Conservation (phyloP, 2,329 filamentous ascomycete genomes). For the Bipolaris sorokiniana region DNA sequence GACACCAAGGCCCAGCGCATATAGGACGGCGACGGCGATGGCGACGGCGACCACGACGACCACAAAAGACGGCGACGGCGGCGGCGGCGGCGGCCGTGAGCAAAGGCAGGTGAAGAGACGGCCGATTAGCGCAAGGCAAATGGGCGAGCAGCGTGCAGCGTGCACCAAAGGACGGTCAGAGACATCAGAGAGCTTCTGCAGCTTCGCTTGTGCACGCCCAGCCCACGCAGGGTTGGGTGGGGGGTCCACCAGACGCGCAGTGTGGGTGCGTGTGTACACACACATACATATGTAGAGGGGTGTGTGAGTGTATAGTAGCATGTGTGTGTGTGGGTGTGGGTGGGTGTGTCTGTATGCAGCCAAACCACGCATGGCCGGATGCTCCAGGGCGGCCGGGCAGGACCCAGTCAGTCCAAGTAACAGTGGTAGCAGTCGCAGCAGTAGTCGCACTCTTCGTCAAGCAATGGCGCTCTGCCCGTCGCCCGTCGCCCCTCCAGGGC, state of each 20-base stretch:
- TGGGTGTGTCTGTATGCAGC: background rate
- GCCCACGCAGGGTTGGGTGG: constrained; percentile 26
- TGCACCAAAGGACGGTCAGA: constrained; percentile 14
- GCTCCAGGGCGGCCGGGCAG: constrained; percentile 17
- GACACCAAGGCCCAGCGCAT: background rate
- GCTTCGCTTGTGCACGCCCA: constrained; percentile 41
- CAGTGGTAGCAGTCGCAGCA: too few relatives aligned
- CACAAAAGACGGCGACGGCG: background rate
- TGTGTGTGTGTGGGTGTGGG: background rate
- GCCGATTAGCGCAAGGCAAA: constrained; percentile 25
- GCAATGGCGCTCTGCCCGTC: constrained; percentile 15
- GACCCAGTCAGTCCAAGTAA: too few relatives aligned
- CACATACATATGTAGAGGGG: too few relatives aligned
- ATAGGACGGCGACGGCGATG: background rate
- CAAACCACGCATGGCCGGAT: background rate
- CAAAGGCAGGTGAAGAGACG: constrained; percentile 19
- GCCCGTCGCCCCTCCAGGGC: constrained; percentile 1
- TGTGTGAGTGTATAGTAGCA: background rate
- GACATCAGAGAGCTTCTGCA: constrained; percentile 17
- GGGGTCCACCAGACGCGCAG: constrained; percentile 26
- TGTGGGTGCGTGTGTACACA: constrained; percentile 15
- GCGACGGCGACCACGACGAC: background rate
- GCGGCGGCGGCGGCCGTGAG: background rate
- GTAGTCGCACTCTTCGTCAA: constrained; percentile 14
- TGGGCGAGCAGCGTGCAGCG: constrained; percentile 27